A percentile compares a stretch with the other conserved stretches of the same genome.
These are phyloP conservation scores for Wickerhamiella australiensis DNA, from an alignment of 805 yeast species.

Conservation along the genomic window DNA sequence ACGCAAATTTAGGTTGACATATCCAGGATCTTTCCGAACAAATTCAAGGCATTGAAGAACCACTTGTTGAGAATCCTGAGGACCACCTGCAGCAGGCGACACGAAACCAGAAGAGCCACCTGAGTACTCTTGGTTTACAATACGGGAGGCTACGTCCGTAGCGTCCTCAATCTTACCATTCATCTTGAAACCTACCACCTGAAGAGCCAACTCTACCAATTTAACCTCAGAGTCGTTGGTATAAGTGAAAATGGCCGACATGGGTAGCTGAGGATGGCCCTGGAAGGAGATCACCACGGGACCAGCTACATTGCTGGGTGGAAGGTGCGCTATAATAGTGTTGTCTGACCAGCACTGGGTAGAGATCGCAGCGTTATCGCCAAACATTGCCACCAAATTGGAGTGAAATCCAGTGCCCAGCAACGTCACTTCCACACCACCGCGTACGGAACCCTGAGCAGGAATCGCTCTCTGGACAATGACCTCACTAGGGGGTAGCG, in stretches of 20 bases:
- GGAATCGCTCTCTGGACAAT: slow-evolving; percentile 80
- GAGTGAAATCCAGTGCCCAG: slow-evolving; percentile 78
- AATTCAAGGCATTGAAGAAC: slow-evolving; percentile 23
- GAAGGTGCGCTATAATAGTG: slow-evolving; percentile 84
- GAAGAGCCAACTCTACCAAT: slow-evolving; percentile 86
- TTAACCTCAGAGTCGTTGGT: slow-evolving; percentile 93
- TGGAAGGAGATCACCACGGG: slow-evolving; percentile 82
- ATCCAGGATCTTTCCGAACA: slow-evolving; percentile 25
- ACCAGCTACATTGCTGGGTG: slow-evolving; percentile 83
- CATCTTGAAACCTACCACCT: slow-evolving; percentile 93
- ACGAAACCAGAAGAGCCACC: slow-evolving; percentile 10
- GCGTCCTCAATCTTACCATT: slow-evolving; percentile 94
- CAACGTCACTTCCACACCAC: slow-evolving; percentile 90
- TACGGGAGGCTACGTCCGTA: slow-evolving; percentile 78
- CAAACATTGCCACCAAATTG: slow-evolving; percentile 76
- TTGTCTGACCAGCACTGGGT: slow-evolving; percentile 95
- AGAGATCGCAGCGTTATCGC: slow-evolving; percentile 40
- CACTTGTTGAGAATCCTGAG: slow-evolving; percentile 19
- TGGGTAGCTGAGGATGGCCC: slow-evolving; percentile 31
- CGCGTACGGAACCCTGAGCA: slow-evolving; percentile 87
- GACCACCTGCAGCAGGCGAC: slow-evolving; percentile 17
- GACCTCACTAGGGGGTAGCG: not conserved
- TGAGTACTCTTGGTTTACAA: slow-evolving; percentile 41
- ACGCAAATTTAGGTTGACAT: slow-evolving; percentile 68
- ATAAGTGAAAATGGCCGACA: slow-evolving; percentile 58